Evolutionary conservation across 192 early-diverging fungal genomes (phyloP).

Genomic region (Coemansia sp.): DNA sequence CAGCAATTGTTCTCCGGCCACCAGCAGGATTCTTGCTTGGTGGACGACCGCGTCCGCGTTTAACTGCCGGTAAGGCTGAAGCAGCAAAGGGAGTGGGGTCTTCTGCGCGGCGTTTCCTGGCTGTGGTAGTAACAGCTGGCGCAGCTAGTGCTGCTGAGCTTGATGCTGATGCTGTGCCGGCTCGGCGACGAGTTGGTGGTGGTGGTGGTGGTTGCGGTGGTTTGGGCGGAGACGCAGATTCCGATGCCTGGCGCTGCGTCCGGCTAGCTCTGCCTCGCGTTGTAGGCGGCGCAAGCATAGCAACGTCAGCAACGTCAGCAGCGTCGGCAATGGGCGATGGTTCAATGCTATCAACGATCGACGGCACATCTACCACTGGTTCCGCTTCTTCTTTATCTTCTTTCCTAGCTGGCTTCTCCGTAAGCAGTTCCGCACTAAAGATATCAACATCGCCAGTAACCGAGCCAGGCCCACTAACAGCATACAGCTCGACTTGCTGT

Average conservation of each 20-base stretch:
- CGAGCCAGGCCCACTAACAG: neutral
- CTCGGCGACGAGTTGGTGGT: neutral
- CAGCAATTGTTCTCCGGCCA: neutral
- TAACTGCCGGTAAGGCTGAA: neutral
- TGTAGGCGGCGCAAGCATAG: neutral
- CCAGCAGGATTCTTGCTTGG: neutral
- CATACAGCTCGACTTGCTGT: slow-evolving; percentile 20
- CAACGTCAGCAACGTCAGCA: neutral
- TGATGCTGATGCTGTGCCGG: neutral
- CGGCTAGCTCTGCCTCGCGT: slow-evolving; percentile 5
- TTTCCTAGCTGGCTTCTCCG: neutral
- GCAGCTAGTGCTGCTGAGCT: neutral
- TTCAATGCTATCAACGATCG: neutral
- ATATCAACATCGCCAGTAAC: neutral
- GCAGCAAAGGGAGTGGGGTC: neutral
- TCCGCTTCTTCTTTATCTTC: neutral
- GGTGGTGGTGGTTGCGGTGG: neutral
- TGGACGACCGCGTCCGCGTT: slow-evolving; percentile 10
- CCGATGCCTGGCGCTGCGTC: neutral
- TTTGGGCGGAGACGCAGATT: neutral
- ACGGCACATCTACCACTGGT: neutral
- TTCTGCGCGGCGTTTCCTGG: neutral
- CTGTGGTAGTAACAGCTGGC: neutral
- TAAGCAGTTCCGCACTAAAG: neutral
- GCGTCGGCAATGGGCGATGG: neutral